Base-by-base conservation (phyloP, 768 basidiomycete species). In the Daedalea quercina region DNA sequence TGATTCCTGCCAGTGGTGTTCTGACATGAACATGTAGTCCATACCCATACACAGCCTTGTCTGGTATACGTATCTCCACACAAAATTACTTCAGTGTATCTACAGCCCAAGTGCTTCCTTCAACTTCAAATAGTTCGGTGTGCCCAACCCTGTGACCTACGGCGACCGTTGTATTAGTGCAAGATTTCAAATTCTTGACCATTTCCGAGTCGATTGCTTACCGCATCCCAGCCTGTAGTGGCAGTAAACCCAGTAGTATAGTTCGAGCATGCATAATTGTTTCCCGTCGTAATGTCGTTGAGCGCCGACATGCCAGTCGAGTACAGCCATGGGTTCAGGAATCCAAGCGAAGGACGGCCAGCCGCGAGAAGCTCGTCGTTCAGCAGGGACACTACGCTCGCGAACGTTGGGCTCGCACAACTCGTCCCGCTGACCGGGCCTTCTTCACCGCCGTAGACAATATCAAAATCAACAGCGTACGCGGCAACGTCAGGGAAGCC, bases 401-500 rank as follows among this genome's bases (percentile, higher is more conserved):
- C 66, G 53, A 66, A 67, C 50, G 68, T 67, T 13, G 69, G 69
- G 35, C 57, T 58, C 19, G 68, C 66, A 60, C 65, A 67, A 41
- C 57, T 58, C 25, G 70, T 70, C 31, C 70, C 69, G 17, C 50
- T 62, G 48, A 67, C 64, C 19, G 54, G 35, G 4, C 41, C 59
- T 1, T 42, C 22, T 23, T 56, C 13, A 9, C 54, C 58, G 23
- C 54, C 41, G 53, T 50, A 28, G 42, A 63, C 52, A 57, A 69
- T 67, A 54, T 61, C 59, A 44, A 67, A 64, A 54, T 67, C 60
- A 19, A 60, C 50, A 9, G 67, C 70, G 44, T 64, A 57, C 7
- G 77, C 73, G 19, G 73, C 62, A 43, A 78, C 63, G 62, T 78
- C 76, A 24, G 78, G 77, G 64, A 68, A 78, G 1, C 59, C 74